Evolutionary conservation across 2,329 filamentous ascomycete genomes (phyloP), one percentile per base, ranked within the genome.

Genomic region (Orbilia javanica): DNA sequence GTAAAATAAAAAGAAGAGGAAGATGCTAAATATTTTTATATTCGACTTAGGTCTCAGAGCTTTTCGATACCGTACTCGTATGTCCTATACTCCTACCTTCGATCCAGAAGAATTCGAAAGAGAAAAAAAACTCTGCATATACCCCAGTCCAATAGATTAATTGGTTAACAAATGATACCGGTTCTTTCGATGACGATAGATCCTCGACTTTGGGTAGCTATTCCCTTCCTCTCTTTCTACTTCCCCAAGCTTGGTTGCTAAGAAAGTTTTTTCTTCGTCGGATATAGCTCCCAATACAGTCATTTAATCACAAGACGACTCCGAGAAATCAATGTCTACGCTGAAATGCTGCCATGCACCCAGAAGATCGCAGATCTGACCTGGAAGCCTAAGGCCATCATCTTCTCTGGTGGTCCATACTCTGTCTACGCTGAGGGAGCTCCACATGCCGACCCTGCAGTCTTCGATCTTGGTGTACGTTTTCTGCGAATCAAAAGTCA

Each of bases 381-480:
- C 25, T 53, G 50, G 50, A 53, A 53, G 15, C 50, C 50, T 29
- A 18, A 8, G 4, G 50, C 4, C 10, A 53, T 50, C 46, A 50
- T 50, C 11, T 10, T 50, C 11, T 10, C 4, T 10, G 46, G 46
- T 10, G 46, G 46, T 25, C 84, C 89, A 15, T 91, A 89, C 84
- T 94, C 91, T 1, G 94, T 97, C 66, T 97, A 97, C 83, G 92
- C 94, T 70, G 85, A 90, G 34, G 92, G 87, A 80, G 88, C 93
- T 4, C 91, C 91, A 3, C 94, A 95, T 82, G 91, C 93, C 76
- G 93, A 97, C 83, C 92, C 92, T 39, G 91, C 91, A 27, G 87
- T 94, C 67, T 94, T 97, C 83, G 91, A 94, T 1, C 87, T 95
- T 34, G 87, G 87, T 76, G 90, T 94, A 71, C 50, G 70, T 68